These are phyloP conservation scores for Phalaenopsis equestris DNA, from an alignment of 106 monocot genomes.

Conservation along the genomic window DNA sequence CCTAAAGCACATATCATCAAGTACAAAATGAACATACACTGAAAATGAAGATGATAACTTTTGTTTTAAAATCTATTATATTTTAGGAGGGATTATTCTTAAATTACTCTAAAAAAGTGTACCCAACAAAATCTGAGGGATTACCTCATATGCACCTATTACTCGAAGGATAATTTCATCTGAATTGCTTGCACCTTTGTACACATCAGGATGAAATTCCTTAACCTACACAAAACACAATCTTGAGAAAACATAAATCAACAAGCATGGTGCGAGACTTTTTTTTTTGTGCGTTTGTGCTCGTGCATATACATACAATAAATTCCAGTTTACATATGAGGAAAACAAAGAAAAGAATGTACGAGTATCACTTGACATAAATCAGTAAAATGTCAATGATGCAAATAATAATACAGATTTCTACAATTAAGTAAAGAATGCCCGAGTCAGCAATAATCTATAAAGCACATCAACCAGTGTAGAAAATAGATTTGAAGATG, in stretches of 20 bases:
- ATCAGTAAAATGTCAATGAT: no score
- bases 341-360: no score
- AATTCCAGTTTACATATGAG: no score
- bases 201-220: conserved; percentile 91
- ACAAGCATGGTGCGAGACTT: neutral
- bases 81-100: neutral
- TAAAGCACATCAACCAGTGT: neutral
- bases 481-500: no score
- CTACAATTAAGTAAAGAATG: neutral
- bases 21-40: neutral
- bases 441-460: no score
- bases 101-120: conserved; percentile 3
- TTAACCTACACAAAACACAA: conserved; percentile 49
- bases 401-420: neutral
- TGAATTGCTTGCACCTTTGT: conserved; percentile 36
- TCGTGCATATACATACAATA: no score
- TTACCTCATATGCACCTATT: conserved; percentile 71
- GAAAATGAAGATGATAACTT: neutral
- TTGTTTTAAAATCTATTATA: neutral
- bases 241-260: neutral
- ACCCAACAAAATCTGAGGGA: neutral
- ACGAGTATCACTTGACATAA: no score
- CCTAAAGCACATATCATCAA: neutral
- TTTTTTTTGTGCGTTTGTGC: no score
- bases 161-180: conserved; percentile 60